phyloP scores from a whole-genome alignment of 2,329 filamentous ascomycete species.

The Microascus cirrosus region DNA sequence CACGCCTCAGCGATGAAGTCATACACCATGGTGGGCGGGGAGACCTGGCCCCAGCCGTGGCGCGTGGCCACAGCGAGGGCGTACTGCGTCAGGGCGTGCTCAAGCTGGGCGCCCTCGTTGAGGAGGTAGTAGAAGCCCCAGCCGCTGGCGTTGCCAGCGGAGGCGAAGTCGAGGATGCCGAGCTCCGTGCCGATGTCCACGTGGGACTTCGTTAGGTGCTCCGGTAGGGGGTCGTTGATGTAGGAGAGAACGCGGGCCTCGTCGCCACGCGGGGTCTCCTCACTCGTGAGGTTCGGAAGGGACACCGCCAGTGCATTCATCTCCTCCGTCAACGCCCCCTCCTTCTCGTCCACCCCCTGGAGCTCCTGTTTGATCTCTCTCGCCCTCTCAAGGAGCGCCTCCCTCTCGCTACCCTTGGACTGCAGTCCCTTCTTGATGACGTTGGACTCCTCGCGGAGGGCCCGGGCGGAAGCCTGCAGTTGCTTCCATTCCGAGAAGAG shows the following conservation, averaged over 20 bases:
- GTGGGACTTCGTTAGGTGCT: constrained; percentile 48
- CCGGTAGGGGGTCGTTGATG: constrained; percentile 59
- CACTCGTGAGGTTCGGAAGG: constrained; percentile 77
- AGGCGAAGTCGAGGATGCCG: constrained; percentile 82
- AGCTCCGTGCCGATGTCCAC: constrained; percentile 78
- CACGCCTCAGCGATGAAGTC: constrained; percentile 82
- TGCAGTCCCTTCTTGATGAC: constrained; percentile 43
- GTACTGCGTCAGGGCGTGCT: constrained; percentile 86
- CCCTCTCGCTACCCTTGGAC: constrained; percentile 26
- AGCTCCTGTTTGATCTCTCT: constrained; percentile 53
- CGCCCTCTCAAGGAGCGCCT: constrained; percentile 51
- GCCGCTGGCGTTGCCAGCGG: constrained; percentile 69
- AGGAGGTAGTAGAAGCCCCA: constrained; percentile 98
- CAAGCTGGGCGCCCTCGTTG: constrained; percentile 86
- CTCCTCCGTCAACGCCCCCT: constrained; percentile 47
- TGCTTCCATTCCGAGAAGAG: constrained; percentile 47
- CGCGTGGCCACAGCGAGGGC: constrained; percentile 62
- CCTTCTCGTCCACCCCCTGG: constrained; percentile 45
- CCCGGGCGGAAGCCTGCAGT: constrained; percentile 49
- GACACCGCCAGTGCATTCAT: constrained; percentile 66
- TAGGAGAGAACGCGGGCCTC: constrained; percentile 58
- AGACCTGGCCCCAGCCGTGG: constrained; percentile 68
- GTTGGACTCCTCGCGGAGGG: constrained; percentile 57
- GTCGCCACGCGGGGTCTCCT: constrained; percentile 60
- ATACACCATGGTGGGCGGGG: constrained; percentile 86